Evolutionary conservation across 441 rosid genomes (phyloP).

Genomic region (Corymbia citriodora): DNA sequence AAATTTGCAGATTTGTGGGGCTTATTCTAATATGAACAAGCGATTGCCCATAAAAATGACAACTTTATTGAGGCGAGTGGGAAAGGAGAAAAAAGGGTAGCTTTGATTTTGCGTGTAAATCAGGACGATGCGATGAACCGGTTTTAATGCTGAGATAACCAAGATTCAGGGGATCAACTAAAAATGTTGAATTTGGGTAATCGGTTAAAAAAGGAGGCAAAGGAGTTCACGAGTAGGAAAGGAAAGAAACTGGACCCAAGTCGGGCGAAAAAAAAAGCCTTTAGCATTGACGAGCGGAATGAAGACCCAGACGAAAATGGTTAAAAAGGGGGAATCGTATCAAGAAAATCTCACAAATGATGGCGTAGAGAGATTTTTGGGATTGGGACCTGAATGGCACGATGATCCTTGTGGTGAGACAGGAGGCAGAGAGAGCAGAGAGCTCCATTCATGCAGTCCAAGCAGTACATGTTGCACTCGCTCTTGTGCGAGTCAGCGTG

Average conservation of each 20-base stretch:
- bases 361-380: not conserved
- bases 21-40: not conserved
- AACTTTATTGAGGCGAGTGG: not conserved
- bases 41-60: not conserved
- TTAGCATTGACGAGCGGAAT: not conserved
- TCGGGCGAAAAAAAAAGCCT: not conserved
- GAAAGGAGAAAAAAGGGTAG: not conserved
- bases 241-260: not conserved
- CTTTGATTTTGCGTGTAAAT: not conserved
- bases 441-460: constrained; percentile 40
- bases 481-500: constrained; percentile 39
- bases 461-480: constrained; percentile 49
- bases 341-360: not conserved
- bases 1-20: not conserved
- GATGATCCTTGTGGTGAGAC: constrained; percentile 30
- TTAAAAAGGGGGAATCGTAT: not conserved
- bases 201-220: not conserved
- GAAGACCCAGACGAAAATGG: not conserved
- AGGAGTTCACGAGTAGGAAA: not conserved
- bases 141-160: not conserved
- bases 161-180: not conserved
- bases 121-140: not conserved
- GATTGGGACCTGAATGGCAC: constrained; percentile 31
- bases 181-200: not conserved
- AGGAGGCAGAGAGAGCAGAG: constrained; percentile 42